Base-by-base conservation (phyloP, 805 yeast species). In the Candida berthetii region DNA sequence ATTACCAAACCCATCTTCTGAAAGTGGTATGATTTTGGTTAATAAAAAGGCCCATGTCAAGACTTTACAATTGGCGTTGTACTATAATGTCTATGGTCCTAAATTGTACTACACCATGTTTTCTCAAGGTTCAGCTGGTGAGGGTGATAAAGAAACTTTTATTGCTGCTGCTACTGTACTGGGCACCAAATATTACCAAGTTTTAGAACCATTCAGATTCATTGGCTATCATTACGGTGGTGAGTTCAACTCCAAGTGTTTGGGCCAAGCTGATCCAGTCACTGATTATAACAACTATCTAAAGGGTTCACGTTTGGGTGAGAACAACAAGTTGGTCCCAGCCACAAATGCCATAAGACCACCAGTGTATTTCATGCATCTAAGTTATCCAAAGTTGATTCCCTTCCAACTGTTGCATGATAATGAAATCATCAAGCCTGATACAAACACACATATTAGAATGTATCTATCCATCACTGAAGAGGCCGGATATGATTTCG, bases 41-140 rank as follows among this genome's bases (percentile, higher is more conserved):
- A 74, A 79, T 55, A 80, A 78, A 49, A 64, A 72, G 7, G 58
- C 63, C 6, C 86, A 79, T 51, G 51, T 69, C 38, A 71, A 68
- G 45, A 76, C 84, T 0, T 55, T 80, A 37, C 51, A 79, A 18
- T 57, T 80, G 34, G 66, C 80, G 3, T 62, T 76, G 32, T 80
- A 78, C 58, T 80, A 80, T 55, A 80, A 80, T 52, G 60, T 78
- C 1, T 65, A 58, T 54, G 87, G 87, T 0, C 85, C 85, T 2
- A 58, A 70, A 15, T 70, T 66, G 49, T 80, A 74, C 55, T 80
- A 80, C 52, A 81, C 85, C 3, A 57, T 80, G 35, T 66, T 80
- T 49, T 69, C 84, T 0, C 87, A 80, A 54, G 85, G 85, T 2
- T 69, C 78, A 18, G 83, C 85, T 0, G 86, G 86, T n/a, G 82